Evolutionary conservation across 257 asterid genomes (phyloP), one percentile per base, ranked within the genome.

Genomic region (Lycium ferocissimum): DNA sequence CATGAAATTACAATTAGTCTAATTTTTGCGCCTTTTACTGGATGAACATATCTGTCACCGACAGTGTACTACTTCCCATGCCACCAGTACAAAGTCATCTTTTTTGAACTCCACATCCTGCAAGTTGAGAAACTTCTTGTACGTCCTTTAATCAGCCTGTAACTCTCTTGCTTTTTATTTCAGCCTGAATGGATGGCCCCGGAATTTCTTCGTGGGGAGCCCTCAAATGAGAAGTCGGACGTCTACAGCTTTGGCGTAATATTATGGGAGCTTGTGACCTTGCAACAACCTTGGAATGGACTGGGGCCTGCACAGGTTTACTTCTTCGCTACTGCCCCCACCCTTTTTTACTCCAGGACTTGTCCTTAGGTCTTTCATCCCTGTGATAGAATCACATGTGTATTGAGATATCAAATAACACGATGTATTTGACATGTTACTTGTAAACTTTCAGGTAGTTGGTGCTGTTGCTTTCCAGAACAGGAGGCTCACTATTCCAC

Each of bases 121-220:
- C 90, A 81, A 87, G 86, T 84, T 53, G 73, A 63, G 70, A 83
- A 70, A 85, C 78, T 83, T 69, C 47, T 85, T 75, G 75, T 67
- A 59, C 67, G 63, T 72, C 84, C 85, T 65, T 86, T 86, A 85
- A 72, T 83, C 88, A 70, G 78, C 86, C 78, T 65, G 85, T 90
- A 86, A 91, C 85, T 76, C 87, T 85, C 81, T 86, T 86, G 61
- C 87, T 89, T 88, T 83, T 87, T 81, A 54, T 94, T 91, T 92
- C 96, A 96, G 99, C 98, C 99, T 1, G 99, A 96, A 89, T 96
- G 99, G 99, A 95, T 96, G 99, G 98, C 99, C 62, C 99, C 99
- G 0, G 98, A 96, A 87, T 94, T 96, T 85, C 98, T 96, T 75
- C 98, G 99, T 26, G 98, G 98, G 69, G 99, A 96, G 91, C 99